Conservation (phyloP, 345 rosid genomes). For the Heritiera littoralis region DNA sequence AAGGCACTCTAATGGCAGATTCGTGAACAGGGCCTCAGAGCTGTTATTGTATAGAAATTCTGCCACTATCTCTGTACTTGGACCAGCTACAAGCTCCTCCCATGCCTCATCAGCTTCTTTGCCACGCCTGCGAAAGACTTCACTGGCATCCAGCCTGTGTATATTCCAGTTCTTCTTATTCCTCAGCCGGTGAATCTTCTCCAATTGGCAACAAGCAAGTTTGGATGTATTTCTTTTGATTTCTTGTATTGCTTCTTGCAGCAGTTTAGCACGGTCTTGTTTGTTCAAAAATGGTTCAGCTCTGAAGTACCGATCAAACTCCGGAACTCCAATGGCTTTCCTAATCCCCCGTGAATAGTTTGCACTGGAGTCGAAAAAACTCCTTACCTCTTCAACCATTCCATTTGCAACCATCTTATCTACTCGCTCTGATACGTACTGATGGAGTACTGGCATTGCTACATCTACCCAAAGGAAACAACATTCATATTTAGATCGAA, state of each 20-base stretch:
- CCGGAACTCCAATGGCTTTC: constrained; percentile 76
- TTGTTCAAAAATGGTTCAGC: constrained; percentile 39
- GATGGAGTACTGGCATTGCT: constrained; percentile 49
- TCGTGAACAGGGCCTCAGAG: constrained; percentile 8
- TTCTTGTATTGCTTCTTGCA: constrained; percentile 49
- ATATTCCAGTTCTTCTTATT: constrained; percentile 61
- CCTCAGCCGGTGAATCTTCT: constrained; percentile 58
- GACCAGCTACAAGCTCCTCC: constrained; percentile 61
- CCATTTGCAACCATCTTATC: constrained; percentile 72
- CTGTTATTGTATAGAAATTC: constrained; percentile 42
- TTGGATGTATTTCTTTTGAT: constrained; percentile 55
- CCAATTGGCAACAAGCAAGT: constrained; percentile 59
- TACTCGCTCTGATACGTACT: constrained; percentile 56
- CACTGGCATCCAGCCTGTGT: constrained; percentile 64
- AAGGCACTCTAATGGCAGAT: constrained; percentile 29
- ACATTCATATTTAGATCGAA: constrained; percentile 47
- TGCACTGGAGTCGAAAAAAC: constrained; percentile 39
- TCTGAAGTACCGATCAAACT: constrained; percentile 55
- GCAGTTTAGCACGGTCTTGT: constrained; percentile 30
- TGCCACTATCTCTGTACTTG: constrained; percentile 52
- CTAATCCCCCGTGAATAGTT: constrained; percentile 48
- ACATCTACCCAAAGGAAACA: constrained; percentile 79
- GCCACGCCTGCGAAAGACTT: constrained; percentile 45
- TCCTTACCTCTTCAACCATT: constrained; percentile 67
- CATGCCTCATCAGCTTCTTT: constrained; percentile 61